These are phyloP conservation scores for Diplodia intermedia DNA, from an alignment of 2,329 filamentous ascomycete genomes.

Conservation along the genomic window DNA sequence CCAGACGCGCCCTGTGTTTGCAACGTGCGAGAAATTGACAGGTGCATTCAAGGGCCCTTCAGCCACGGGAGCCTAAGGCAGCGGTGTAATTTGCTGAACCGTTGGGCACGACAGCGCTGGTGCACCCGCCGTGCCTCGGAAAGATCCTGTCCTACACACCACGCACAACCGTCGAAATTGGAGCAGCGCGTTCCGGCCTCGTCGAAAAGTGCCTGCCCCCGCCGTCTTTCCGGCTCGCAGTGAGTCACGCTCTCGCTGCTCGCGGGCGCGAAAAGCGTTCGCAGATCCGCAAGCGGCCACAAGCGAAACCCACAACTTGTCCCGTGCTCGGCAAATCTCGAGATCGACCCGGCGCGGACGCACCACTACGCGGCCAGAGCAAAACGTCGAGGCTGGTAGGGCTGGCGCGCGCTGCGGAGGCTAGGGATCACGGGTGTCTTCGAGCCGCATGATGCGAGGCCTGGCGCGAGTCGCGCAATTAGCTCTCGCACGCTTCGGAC, in stretches of 20 bases:
- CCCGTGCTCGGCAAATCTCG: conserved; percentile 28
- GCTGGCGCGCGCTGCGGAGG: conserved; percentile 16
- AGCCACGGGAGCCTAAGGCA: conserved; percentile 25
- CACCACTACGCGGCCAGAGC: conserved; percentile 18
- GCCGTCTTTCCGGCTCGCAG: background rate
- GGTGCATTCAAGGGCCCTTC: conserved; percentile 19
- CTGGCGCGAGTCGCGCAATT: conserved; percentile 12
- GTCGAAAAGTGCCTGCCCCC: background rate
- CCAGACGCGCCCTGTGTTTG: conserved; percentile 10
- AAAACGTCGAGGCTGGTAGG: conserved; percentile 26
- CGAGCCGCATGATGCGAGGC: conserved; percentile 25
- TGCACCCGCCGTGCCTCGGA: conserved; percentile 13
- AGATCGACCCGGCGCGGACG: conserved; percentile 26
- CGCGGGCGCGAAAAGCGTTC: conserved; percentile 6
- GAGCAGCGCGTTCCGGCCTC: conserved; percentile 8
- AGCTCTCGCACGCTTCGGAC: conserved; percentile 23
- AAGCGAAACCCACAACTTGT: conserved; percentile 25
- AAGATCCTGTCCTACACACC: conserved; percentile 21
- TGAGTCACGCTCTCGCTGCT: background rate
- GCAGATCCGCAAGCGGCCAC: conserved; percentile 12
- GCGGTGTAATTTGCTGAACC: conserved; percentile 21
- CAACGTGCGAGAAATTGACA: conserved; percentile 30
- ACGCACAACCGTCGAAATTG: conserved; percentile 15
- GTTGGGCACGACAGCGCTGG: conserved; percentile 17
- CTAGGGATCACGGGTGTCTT: conserved; percentile 7